These are phyloP conservation scores for Colletotrichum tanaceti DNA, from an alignment of 2,329 filamentous ascomycete species.

Conservation along the genomic window DNA sequence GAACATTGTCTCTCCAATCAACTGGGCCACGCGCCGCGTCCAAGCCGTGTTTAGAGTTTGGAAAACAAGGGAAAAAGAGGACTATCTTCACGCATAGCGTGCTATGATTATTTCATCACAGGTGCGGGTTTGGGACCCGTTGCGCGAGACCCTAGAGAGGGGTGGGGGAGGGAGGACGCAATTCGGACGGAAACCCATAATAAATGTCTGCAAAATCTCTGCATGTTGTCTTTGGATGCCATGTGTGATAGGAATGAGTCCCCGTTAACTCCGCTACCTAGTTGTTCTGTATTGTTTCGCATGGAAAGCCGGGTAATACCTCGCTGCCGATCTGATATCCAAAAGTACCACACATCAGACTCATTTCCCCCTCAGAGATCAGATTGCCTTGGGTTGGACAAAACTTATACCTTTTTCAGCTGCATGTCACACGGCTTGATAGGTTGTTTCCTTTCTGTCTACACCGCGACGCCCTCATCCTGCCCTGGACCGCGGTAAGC, in stretches of 20 bases:
- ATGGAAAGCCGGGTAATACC: too few species aligned
- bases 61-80: conserved; percentile 31
- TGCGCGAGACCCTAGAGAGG: neutral
- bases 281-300: too few species aligned
- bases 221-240: neutral
- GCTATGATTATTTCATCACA: conserved; percentile 24
- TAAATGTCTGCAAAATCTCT: conserved; percentile 19
- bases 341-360: neutral
- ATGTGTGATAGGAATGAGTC: too few species aligned
- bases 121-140: neutral
- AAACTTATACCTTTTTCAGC: neutral
- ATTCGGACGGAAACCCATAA: conserved; percentile 14
- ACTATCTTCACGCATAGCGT: conserved; percentile 8
- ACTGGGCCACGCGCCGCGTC: conserved; percentile 4
- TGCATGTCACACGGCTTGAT: neutral
- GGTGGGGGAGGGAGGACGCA: too few species aligned
- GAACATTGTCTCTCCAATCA: conserved; percentile 31
- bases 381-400: neutral
- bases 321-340: too few species aligned
- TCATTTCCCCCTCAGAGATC: neutral
- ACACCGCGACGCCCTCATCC: neutral
- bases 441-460: neutral
- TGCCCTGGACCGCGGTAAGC: neutral
- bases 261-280: too few species aligned
- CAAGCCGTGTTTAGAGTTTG: conserved; percentile 25